Base-by-base conservation (phyloP, 2,329 filamentous ascomycete genomes). In the Juglanconis oblonga region DNA sequence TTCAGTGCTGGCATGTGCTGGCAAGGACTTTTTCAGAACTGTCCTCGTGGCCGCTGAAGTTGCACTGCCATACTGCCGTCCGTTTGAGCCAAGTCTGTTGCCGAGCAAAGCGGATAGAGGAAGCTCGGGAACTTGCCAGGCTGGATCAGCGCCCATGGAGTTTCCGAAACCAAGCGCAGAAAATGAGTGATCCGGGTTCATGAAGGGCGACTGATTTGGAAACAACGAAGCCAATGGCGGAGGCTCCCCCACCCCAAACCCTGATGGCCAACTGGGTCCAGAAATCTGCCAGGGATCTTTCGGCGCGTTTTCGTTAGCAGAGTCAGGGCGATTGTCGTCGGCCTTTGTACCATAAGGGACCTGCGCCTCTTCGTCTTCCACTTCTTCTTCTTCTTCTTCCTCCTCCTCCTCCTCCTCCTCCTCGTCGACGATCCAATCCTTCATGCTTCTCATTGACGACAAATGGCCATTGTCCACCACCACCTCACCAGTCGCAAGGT, bases 401-500 rank as follows among this genome's bases (percentile, higher is more conserved):
- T 70, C 58, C 24, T 73, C 73, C 10, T 66, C 68, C 2, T 64
- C 65, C 11, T 65, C 64, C 10, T 66, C 68, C 2, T 64, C 65
- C 11, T 65, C 64, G 38, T 52, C 59, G n/a, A n/a, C 67, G 11
- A 69, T 64, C 14, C 55, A 56, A 7, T 62, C 62, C 14, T 52
- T 54, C 52, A 63, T 50, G 40, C 55, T 3, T 66, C 67, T 61
- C 69, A 75, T 84, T 78, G 65, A 82, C 54, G 83, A 72, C 55
- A 97, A 72, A 75, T 98, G 95, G 0, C 95, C 94, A 78, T 97
- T 95, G 73, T 98, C 84, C 58, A 97, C 87, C n/a, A 96, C 81
- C 51, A 98, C 87, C 61, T 90, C 80, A 57, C 91, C 92, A 0
- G 90, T 94, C 53, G 81, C 79, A 59, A 97, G 79, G 72, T 98